phyloP scores from a whole-genome alignment of 768 basidiomycete genomes.

The Trametes cingulata region DNA sequence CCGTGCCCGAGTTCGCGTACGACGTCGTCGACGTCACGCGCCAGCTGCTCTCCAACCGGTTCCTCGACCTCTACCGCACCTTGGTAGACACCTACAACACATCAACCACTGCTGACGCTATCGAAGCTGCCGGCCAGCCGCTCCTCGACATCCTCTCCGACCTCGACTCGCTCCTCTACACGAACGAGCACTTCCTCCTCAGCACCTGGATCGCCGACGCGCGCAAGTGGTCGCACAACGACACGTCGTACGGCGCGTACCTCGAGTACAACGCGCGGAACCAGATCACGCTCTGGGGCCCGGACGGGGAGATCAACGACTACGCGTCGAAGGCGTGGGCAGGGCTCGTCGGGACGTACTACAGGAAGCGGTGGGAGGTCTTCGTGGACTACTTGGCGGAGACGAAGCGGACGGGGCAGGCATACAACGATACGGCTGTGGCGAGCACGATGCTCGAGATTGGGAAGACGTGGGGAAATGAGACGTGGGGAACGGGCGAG shows the following conservation, averaged over 20 bases:
- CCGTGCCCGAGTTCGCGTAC: constrained; percentile 37
- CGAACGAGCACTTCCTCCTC: constrained; percentile 37
- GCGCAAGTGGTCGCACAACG: constrained; percentile 29
- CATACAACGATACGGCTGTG: constrained; percentile 33
- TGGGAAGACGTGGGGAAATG: constrained; percentile 34
- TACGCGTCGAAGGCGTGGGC: constrained; percentile 47
- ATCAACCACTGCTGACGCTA: constrained; percentile 19
- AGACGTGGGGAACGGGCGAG: constrained; percentile 21
- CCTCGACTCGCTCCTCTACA: constrained; percentile 37
- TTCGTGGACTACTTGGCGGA: constrained; percentile 38
- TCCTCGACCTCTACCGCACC: constrained; percentile 35
- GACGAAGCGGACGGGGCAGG: constrained; percentile 29
- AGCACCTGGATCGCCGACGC: constrained; percentile 40
- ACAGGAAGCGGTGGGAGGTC: constrained; percentile 36
- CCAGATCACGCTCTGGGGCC: constrained; percentile 47
- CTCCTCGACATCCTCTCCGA: constrained; percentile 36
- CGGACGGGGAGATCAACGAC: constrained; percentile 43
- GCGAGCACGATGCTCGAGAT: constrained; percentile 32
- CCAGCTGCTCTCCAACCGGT: constrained; percentile 42
- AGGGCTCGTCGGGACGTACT: constrained; percentile 41
- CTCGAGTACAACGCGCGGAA: constrained; percentile 43
- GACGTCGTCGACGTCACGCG: constrained; percentile 44
- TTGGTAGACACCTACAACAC: constrained; percentile 36
- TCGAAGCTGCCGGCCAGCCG: constrained; percentile 29
- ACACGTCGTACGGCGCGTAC: constrained; percentile 36